Conservation (phyloP, 2,329 filamentous ascomycete genomes). For the Monilinia vaccinii-corymbosi region DNA sequence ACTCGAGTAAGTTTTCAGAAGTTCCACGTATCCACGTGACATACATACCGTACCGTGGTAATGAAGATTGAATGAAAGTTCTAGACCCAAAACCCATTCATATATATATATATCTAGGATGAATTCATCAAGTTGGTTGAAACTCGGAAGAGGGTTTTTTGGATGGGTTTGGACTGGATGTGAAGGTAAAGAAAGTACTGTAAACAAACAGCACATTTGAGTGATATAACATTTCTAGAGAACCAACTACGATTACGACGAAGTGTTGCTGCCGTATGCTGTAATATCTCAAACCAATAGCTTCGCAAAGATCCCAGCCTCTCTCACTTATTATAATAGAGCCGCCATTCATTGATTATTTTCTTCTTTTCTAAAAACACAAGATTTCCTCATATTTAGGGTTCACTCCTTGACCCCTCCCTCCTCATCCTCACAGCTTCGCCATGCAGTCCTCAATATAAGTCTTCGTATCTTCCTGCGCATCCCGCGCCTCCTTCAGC, state of each 20-base stretch:
- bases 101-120: no score
- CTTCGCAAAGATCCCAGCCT: background rate
- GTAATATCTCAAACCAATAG: background rate
- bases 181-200: no score
- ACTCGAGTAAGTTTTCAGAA: no score
- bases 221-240: background rate
- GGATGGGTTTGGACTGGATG: no score
- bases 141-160: no score
- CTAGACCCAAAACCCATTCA: no score
- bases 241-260: background rate
- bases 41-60: background rate
- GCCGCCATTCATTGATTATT: no score
- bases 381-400: background rate
- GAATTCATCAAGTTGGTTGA: no score
- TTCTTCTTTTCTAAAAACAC: background rate
- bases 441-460: constrained; percentile 15
- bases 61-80: no score
- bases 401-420: no score
- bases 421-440: background rate
- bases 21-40: background rate
- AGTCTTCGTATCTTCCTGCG: constrained; percentile 15
- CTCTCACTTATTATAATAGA: background rate
- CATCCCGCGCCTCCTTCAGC: constrained; percentile 16
- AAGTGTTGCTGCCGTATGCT: background rate
- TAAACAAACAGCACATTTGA: background rate